Evolutionary conservation across 352 stramenopile species (phyloP), one percentile per base, ranked within the genome.

Genomic region (Detonula confervacea): DNA sequence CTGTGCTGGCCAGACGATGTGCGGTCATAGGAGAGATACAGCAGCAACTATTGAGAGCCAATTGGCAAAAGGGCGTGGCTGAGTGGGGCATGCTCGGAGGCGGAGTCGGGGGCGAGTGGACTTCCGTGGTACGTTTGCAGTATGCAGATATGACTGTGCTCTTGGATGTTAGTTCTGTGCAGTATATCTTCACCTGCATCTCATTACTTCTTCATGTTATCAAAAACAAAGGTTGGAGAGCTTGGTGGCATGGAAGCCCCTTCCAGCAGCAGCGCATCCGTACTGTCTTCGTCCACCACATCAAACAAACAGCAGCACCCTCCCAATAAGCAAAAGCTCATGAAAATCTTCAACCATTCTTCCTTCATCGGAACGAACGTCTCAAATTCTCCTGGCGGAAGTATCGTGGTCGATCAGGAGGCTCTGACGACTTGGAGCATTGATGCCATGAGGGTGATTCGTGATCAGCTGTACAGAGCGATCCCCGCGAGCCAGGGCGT

Each of bases 1-100:
- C 86, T n/a, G 84, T 92, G 11, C 52, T 94, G 1, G 88, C 69
- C 12, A 25, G 69, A 16, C 37, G 71, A 25, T 80, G 71, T 55
- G 71, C 82, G 0, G 70, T 78, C 1, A 92, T 92, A 76, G 89
- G 89, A 69, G 89, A 94, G 49, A 74, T 94, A 25, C 89, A 94
- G 57, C 75, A 89, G 35, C 87, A 93, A 78, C 73, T 93, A 11
- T 81, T 84, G 55, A 77, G 83, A 49, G 73, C 85, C 0, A 84
- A 84, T 35, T 93, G 86, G 88, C 83, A 91, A 62, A 59, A 73
- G 65, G 89, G 89, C 44, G 85, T 94, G 5, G 87, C 74, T 0
- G 62, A 91, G 56, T 94, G 89, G 89, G 87, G 89, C 12, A 81
- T 92, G 55, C 72, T 94, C 27, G 87, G 89, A 29, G 63, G 63